Conservation (phyloP, 371 early-diverging fungal genomes). For the Lichtheimia corymbifera region DNA sequence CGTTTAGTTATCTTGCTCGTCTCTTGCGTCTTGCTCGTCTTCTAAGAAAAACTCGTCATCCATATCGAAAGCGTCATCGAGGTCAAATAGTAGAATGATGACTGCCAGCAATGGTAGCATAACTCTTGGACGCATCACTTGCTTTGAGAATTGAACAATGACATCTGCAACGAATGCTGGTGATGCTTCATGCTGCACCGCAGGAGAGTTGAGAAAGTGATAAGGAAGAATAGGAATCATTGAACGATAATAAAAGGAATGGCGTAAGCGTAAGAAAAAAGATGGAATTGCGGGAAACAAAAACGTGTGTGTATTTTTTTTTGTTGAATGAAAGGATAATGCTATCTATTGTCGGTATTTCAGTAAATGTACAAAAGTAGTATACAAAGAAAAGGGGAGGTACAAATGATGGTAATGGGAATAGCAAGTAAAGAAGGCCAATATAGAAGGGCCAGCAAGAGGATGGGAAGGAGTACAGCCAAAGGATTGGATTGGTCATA, state of each 20-base stretch:
- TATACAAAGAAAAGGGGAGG: no score
- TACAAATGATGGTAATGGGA: no score
- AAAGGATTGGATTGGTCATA: no score
- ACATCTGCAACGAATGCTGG: constrained; percentile 35
- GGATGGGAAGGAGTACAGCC: no score
- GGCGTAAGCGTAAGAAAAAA: background rate
- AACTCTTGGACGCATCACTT: constrained; percentile 40
- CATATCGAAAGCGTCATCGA: constrained; percentile 42
- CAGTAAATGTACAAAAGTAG: no score
- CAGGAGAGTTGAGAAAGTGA: constrained; percentile 11
- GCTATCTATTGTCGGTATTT: no score
- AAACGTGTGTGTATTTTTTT: background rate
- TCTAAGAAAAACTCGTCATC: constrained; percentile 31
- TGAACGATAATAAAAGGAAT: background rate
- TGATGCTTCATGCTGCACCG: constrained; percentile 9
- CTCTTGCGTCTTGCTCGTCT: constrained; percentile 20
- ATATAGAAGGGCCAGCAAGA: no score
- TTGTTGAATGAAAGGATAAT: background rate
- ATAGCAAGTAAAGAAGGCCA: no score
- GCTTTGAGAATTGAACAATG: constrained; percentile 39
- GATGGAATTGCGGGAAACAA: constrained; percentile 2
- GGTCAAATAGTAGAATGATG: constrained; percentile 44
- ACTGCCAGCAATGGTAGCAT: constrained; percentile 39
- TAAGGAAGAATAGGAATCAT: constrained; percentile 17
- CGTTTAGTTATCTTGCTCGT: background rate